phyloP scores from a whole-genome alignment of 352 stramenopile genomes.

The Saprolegnia diclina region DNA sequence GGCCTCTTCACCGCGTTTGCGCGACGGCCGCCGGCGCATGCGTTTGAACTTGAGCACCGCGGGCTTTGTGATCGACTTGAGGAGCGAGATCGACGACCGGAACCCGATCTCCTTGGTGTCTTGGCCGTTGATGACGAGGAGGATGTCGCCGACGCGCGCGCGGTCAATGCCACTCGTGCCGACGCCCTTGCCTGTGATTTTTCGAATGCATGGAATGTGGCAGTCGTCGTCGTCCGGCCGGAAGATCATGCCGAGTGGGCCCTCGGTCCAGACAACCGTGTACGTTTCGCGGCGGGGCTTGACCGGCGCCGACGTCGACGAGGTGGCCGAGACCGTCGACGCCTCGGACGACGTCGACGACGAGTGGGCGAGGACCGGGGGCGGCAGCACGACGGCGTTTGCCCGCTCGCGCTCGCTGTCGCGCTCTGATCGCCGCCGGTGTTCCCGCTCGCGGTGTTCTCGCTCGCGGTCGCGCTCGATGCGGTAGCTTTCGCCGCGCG shows the following conservation, averaged over 20 bases:
- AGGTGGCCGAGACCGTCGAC: slow-evolving; percentile 35
- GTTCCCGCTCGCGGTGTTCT: slow-evolving; percentile 4
- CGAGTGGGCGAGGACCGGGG: neutral
- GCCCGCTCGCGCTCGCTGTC: neutral
- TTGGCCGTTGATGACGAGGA: slow-evolving; percentile 79
- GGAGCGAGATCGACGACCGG: slow-evolving; percentile 73
- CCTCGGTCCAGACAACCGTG: slow-evolving; percentile 82
- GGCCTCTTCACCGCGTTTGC: slow-evolving; percentile 17
- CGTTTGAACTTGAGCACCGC: slow-evolving; percentile 85
- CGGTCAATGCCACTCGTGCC: slow-evolving; percentile 76
- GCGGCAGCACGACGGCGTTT: neutral
- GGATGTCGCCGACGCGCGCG: slow-evolving; percentile 66
- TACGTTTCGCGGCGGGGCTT: slow-evolving; percentile 67
- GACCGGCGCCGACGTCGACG: slow-evolving; percentile 29
- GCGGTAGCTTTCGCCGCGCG: slow-evolving; percentile 1
- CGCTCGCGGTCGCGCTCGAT: slow-evolving; percentile 5
- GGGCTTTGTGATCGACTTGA: slow-evolving; percentile 82
- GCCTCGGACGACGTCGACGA: slow-evolving; percentile 11
- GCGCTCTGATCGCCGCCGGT: neutral
- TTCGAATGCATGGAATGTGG: slow-evolving; percentile 82
- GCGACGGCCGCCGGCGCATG: slow-evolving; percentile 68
- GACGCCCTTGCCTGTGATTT: slow-evolving; percentile 80
- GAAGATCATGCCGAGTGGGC: slow-evolving; percentile 79
- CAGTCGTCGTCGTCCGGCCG: slow-evolving; percentile 81
- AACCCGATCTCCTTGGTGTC: slow-evolving; percentile 82